Percentiles rank a stretch among this genome's conserved stretches.
phyloP scores from a whole-genome alignment of 257 asterid genomes.

The Henckelia pumila region DNA sequence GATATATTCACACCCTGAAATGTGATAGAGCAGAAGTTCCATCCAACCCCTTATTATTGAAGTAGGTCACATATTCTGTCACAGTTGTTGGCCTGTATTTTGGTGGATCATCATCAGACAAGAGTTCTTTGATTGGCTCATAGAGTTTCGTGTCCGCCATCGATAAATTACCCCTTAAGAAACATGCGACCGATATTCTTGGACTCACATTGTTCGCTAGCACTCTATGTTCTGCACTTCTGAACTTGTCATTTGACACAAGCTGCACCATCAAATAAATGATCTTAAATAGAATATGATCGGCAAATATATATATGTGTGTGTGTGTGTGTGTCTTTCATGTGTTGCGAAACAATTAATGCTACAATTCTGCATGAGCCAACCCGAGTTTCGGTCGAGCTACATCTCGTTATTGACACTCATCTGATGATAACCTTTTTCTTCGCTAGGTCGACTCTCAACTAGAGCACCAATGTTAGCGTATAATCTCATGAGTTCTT shows the following conservation, averaged over 20 bases:
- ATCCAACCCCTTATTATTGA: slow-evolving; percentile 45
- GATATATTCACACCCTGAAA: slow-evolving; percentile 40
- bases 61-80: slow-evolving; percentile 43
- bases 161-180: slow-evolving; percentile 42
- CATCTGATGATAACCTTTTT: too few relatives aligned
- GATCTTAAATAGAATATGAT: background rate
- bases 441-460: too few relatives aligned
- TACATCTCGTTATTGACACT: too few relatives aligned
- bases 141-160: slow-evolving; percentile 36
- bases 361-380: too few relatives aligned
- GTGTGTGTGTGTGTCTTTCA: too few relatives aligned
- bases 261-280: slow-evolving; percentile 32
- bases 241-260: slow-evolving; percentile 48
- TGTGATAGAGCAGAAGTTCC: slow-evolving; percentile 42
- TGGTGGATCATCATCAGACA: slow-evolving; percentile 45
- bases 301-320: too few relatives aligned
- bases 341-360: too few relatives aligned
- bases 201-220: slow-evolving; percentile 39
- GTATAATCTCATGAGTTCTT: too few relatives aligned
- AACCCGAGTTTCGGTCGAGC: too few relatives aligned
- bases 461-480: too few relatives aligned
- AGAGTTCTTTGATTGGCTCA: slow-evolving; percentile 54
- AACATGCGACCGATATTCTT: slow-evolving; percentile 51
- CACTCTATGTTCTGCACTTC: slow-evolving; percentile 60
- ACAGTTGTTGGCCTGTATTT: slow-evolving; percentile 42